These are phyloP conservation scores for Solanum bulbocastanum DNA, from an alignment of 257 asterid species.

Conservation along the genomic window DNA sequence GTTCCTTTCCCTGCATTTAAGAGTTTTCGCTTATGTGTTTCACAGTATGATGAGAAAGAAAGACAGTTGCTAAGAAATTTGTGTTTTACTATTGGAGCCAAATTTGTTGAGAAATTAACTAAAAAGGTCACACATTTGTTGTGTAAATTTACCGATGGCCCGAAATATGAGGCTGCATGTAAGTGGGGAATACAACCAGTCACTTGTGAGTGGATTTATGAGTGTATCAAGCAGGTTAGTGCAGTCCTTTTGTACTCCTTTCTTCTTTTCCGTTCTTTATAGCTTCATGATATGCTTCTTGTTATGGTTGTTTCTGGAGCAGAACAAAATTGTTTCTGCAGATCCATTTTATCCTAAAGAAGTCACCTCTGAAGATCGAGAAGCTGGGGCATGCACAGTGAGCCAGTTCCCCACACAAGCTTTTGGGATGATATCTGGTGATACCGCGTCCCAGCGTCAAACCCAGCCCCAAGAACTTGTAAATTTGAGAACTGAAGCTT, in stretches of 20 bases:
- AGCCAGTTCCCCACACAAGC: conserved; percentile 78
- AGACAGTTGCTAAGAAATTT: conserved; percentile 63
- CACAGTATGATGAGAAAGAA: conserved; percentile 71
- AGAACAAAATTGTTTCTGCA: conserved; percentile 70
- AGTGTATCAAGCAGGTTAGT: conserved; percentile 69
- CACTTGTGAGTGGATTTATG: conserved; percentile 81
- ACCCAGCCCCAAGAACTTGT: conserved; percentile 33
- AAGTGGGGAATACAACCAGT: conserved; percentile 65
- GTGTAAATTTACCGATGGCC: conserved; percentile 70
- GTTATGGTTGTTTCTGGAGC: conserved; percentile 21
- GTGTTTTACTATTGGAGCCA: conserved; percentile 74
- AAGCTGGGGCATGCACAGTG: conserved; percentile 42
- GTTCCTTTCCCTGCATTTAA: conserved; percentile 74
- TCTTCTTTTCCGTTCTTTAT: conserved; percentile 2
- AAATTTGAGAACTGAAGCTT: conserved; percentile 25
- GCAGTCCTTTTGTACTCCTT: conserved; percentile 1
- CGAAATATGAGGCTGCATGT: conserved; percentile 74
- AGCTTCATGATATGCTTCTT: conserved; percentile 11
- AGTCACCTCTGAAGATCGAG: conserved; percentile 56
- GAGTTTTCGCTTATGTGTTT: conserved; percentile 64
- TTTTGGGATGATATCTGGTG: conserved; percentile 29
- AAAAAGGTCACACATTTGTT: conserved; percentile 72
- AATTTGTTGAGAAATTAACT: conserved; percentile 51
- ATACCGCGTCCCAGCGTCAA: conserved; percentile 37
- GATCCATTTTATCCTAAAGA: conserved; percentile 58